Base-by-base conservation (phyloP, 1,139 yeast genomes). In the Candida pseudoviswanathii region DNA sequence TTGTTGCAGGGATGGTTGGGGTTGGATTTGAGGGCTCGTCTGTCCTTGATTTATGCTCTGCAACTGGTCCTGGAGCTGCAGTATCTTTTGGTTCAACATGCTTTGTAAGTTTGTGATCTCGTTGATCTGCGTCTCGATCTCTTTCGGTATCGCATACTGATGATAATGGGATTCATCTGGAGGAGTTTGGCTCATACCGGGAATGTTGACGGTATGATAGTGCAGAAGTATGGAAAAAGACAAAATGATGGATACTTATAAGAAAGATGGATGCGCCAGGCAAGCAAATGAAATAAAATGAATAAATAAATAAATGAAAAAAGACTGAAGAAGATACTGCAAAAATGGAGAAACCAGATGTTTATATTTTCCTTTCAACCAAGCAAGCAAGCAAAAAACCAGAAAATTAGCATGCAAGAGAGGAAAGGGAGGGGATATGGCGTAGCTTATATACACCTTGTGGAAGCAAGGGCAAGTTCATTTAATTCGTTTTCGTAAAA, bases 1-100 rank as follows among this genome's bases (percentile, higher is more conserved):
- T 16, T 16, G 16, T 16, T 16, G 50, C 42, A 29, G 44, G 39
- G 16, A 53, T 44, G 39, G 49, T 32, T 36, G 39, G 24, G 26
- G 9, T 21, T 36, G 39, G 26, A 8, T 21, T 36, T 36, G 39
- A 8, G n/a, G n/a, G 21, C 9, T 16, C n/a, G 24, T 36, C 24
- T 37, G 41, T 3, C 3, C 7, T 5, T 37, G 41, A 37, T 37
- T 37, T n/a, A 37, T 3, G 30, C 26, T 37, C 16, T 37, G 41
- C 8, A 37, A 37, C 27, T 24, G 41, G n/a, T 37, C 41, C 41
- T 37, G 41, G 21, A 37, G 41, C 5, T 25, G 10, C 41, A 37
- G 41, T 37, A 37, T 37, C 16, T 37, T 37, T 5, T 25, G 41
- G 27, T 37, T 37, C 30, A 37, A 25, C 41, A 37, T 9, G 11